A percentile compares a stretch with the other conserved stretches of the same genome.
Conservation (phyloP, 371 early-diverging fungal genomes). For the Actinomortierella wolfii region DNA sequence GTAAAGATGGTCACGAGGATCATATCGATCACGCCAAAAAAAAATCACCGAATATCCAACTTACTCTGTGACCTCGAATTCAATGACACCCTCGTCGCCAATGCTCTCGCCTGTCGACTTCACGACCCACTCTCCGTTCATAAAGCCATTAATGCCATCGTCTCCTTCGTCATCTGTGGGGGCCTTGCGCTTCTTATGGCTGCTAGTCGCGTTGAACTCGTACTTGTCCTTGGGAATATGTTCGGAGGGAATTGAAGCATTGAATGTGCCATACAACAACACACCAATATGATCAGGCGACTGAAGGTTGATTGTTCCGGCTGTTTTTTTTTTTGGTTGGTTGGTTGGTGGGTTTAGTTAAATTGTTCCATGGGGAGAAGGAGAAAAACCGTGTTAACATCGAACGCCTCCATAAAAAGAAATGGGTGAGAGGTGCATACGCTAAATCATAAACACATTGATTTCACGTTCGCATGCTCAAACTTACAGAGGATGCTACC, state of each 20-base stretch:
- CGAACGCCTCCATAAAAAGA: background rate
- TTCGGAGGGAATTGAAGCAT: conserved; percentile 89
- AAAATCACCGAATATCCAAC: too few relatives aligned
- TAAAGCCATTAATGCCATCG: conserved; percentile 45
- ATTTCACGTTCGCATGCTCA: background rate
- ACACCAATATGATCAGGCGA: conserved; percentile 95
- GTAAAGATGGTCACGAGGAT: too few relatives aligned
- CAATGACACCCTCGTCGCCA: conserved; percentile 61
- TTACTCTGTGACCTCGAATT: conserved; percentile 67
- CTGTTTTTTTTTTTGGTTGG: conserved; percentile 43
- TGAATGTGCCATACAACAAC: conserved; percentile 91
- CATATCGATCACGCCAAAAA: too few relatives aligned
- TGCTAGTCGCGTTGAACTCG: conserved; percentile 53
- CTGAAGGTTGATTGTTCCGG: conserved; percentile 89
- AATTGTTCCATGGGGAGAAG: background rate
- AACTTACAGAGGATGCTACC: conserved; percentile 69
- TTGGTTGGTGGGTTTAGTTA: background rate
- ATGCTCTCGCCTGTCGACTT: conserved; percentile 58
- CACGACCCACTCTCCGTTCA: conserved; percentile 65
- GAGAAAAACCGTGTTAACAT: background rate
- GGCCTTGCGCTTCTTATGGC: conserved; percentile 16
- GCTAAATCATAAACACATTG: background rate
- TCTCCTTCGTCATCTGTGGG: conserved; percentile 22
- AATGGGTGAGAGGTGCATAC: background rate
- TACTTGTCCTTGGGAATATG: conserved; percentile 78